Conservation (phyloP, 2,329 filamentous ascomycete genomes). For the Cladophialophora yegresii region DNA sequence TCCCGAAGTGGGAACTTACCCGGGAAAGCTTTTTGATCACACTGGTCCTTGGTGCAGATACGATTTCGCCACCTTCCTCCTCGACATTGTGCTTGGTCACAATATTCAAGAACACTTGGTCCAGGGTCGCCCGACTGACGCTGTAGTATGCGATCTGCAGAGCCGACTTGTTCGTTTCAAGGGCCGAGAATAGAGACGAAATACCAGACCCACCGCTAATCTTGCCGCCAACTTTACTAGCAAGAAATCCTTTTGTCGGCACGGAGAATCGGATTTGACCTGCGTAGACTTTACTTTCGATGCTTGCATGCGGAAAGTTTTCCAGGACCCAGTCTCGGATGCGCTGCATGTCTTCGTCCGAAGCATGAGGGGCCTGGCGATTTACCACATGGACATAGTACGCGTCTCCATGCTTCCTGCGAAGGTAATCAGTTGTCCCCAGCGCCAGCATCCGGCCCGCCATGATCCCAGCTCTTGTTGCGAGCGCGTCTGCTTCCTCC, state of each 20-base stretch:
- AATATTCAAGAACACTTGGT: constrained; percentile 87
- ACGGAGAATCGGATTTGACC: constrained; percentile 86
- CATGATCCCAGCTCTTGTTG: constrained; percentile 81
- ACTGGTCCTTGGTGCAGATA: background rate
- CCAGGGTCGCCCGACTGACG: constrained; percentile 80
- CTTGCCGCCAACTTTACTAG: constrained; percentile 9
- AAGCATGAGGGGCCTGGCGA: constrained; percentile 71
- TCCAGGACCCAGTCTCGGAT: constrained; percentile 67
- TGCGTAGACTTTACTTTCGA: constrained; percentile 76
- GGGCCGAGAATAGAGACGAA: constrained; percentile 67
- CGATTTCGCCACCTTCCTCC: constrained; percentile 59
- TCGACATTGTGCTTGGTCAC: constrained; percentile 76
- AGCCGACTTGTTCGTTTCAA: constrained; percentile 69
- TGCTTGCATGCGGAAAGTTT: constrained; percentile 63
- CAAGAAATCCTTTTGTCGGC: constrained; percentile 45
- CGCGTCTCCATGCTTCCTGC: constrained; percentile 73
- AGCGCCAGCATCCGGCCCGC: constrained; percentile 82
- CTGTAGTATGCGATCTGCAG: constrained; percentile 83
- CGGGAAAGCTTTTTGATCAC: constrained; percentile 9
- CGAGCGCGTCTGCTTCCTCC: constrained; percentile 91
- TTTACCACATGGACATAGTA: constrained; percentile 82
- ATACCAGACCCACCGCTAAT: constrained; percentile 46
- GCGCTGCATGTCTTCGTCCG: constrained; percentile 64
- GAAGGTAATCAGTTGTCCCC: constrained; percentile 71
- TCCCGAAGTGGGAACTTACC: background rate